phyloP scores from a whole-genome alignment of 2,329 filamentous ascomycete genomes.

The Stagonosporopsis vannaccii region DNA sequence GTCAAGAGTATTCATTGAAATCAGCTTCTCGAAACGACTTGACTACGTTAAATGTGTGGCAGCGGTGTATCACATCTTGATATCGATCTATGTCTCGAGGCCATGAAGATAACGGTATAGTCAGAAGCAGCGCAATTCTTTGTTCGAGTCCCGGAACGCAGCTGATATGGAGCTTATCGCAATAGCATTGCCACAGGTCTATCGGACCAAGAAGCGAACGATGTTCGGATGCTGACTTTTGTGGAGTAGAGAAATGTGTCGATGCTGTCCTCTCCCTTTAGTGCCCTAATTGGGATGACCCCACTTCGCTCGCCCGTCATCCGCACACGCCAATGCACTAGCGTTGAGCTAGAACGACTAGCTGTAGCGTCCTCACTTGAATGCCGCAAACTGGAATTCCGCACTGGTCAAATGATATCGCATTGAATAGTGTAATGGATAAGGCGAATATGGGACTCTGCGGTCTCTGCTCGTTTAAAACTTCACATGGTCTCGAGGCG shows the following conservation, averaged over 20 bases:
- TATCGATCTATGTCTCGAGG: too few relatives aligned
- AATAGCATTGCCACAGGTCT: not conserved
- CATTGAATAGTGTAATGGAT: not conserved
- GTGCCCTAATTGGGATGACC: conserved; percentile 14
- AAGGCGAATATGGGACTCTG: not conserved
- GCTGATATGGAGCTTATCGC: not conserved
- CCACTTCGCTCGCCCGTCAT: not conserved
- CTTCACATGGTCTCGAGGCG: not conserved
- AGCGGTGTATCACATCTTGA: too few relatives aligned
- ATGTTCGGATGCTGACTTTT: not conserved
- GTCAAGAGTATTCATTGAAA: too few relatives aligned
- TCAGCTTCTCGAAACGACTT: too few relatives aligned
- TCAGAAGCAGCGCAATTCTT: too few relatives aligned
- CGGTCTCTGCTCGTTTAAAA: not conserved
- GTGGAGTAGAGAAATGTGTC: not conserved
- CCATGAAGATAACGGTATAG: too few relatives aligned
- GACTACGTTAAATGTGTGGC: too few relatives aligned
- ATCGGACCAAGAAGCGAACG: not conserved
- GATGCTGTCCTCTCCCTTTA: conserved; percentile 21
- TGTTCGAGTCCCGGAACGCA: too few relatives aligned
- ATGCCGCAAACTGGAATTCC: not conserved
- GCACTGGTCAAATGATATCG: not conserved
- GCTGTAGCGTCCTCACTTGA: not conserved
- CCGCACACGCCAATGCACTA: not conserved
- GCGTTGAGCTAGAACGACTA: not conserved